Base-by-base conservation (phyloP, 306 rosid species). In the Lathyrus aphaca region DNA sequence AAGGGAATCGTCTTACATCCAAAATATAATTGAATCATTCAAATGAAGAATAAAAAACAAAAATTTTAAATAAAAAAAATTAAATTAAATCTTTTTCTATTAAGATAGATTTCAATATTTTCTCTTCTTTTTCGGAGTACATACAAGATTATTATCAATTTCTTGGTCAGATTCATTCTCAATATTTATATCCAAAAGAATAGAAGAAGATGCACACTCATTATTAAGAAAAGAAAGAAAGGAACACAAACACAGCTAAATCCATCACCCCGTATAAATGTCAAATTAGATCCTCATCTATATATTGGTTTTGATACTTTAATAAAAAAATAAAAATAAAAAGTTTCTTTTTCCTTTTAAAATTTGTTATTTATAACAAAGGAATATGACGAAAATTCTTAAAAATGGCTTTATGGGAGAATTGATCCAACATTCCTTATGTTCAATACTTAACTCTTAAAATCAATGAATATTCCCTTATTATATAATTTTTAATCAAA, bases 401-500 rank as follows among this genome's bases (percentile, higher is more conserved):
- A 1, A 44, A 74, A 74, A 48, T 60, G 77, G 46, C 61, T 55
- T 50, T 62, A 12, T 19, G 71, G 60, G 55, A 75, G 84, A 82
- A 83, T 78, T 76, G 84, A 83, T 88, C 87, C 90, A 77, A 69
- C 80, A 82, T 83, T 82, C 87, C 72, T 45, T 46, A 65, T 83
- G 89, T 75, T 88, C 75, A 77, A 19, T 30, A 46, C 91, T 84
- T 80, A 82, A 88, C 80, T 88, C 83, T 74, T 40, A 56, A 73
- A 70, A 80, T 68, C 82, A 71, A 45, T 61, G 71, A 53, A 27
- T 68, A 66, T 78, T 71, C 79, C 61, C 80, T 9, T 17, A 55
- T 75, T 69, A 78, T 57, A 55, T 75, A 50, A 51, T 74, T 67
- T 72, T 19, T 45, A 83, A 80, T 76, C 78, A 75, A 82, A 80